phyloP scores from a whole-genome alignment of 2,329 filamentous ascomycete species.

The Fusarium foetens region DNA sequence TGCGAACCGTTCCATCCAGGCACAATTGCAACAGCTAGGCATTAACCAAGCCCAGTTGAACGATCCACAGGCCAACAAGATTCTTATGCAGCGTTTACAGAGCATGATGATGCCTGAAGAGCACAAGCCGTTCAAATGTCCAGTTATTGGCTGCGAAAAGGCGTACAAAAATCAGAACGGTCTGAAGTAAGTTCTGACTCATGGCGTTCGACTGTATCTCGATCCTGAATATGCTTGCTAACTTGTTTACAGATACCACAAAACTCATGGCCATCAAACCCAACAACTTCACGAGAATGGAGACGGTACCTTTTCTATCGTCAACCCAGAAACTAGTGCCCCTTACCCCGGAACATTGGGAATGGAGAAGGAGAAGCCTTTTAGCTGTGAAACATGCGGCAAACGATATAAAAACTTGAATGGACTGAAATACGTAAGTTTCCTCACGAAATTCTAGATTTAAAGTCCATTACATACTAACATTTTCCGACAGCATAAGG shows the following conservation, averaged over 20 bases:
- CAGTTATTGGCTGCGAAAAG: conserved; percentile 98
- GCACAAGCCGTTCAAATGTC: conserved; percentile 97
- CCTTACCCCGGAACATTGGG: conserved; percentile 95
- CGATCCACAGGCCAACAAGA: conserved; percentile 77
- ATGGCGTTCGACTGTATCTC: neutral
- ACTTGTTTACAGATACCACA: conserved; percentile 67
- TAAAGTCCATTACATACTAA: conserved; percentile 46
- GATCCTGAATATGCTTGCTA: conserved; percentile 6
- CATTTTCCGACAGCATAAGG: conserved; percentile 67
- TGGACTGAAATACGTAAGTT: conserved; percentile 89
- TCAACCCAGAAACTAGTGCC: conserved; percentile 92
- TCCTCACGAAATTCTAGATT: neutral
- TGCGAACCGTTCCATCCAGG: conserved; percentile 71
- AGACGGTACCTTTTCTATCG: conserved; percentile 97
- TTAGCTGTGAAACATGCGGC: conserved; percentile 95
- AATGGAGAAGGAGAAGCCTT: conserved; percentile 99
- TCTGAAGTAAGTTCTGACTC: conserved; percentile 76
- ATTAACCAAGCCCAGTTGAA: conserved; percentile 80
- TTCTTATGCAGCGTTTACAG: conserved; percentile 66
- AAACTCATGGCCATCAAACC: conserved; percentile 91
- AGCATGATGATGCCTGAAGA: conserved; percentile 82
- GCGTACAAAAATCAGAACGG: conserved; percentile 99
- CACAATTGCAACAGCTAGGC: conserved; percentile 77
- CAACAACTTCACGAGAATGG: conserved; percentile 97
- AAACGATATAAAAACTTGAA: conserved; percentile 99